Evolutionary conservation across 2,329 filamentous ascomycete species (phyloP), one percentile per base, ranked within the genome.

Genomic region (Neofusicoccum sp.): DNA sequence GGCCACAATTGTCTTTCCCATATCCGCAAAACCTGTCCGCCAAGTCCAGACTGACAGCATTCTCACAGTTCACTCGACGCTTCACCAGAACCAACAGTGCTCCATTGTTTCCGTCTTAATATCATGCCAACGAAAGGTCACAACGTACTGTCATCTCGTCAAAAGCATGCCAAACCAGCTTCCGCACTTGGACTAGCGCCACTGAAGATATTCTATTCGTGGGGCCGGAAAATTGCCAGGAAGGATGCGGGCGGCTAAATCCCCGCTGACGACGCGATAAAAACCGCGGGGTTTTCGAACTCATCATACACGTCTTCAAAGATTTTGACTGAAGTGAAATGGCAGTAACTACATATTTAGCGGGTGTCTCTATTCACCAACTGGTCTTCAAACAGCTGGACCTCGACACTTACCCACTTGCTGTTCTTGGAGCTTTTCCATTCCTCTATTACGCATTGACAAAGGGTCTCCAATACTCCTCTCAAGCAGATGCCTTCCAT

Each of bases 341-440:
- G 6, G 41, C n/a, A n/a, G 5, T 58, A 3, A 31, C 54, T 9
- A n/a, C n/a, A n/a, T 41, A 39, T 16, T 7, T 60, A 2, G 22
- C 12, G 16, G 56, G 56, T 16, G 36, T 60, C 11, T 7, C 49
- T 4, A 31, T 33, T 4, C 58, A 64, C 37, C 41, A 56, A 11
- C 11, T 29, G 8, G 14, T 56, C n/a, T 56, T 64, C 49, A 61
- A 33, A 43, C 16, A 47, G 3, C 16, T 61, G 8, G 56, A 64
- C 22, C 34, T 64, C 31, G 63, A 64, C 22, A 48, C 11, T n/a
- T 56, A 52, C 6, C 56, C 41, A 3, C 14, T 54, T 4, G 34
- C 48, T 9, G 48, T 64, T 14, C 56, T 16, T n/a, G 39, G 48
- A 31, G 34, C 28, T 16, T 49, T 34, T 29, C 8, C 37, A 14